A percentile compares a stretch with the other conserved stretches of the same genome.
phyloP scores from a whole-genome alignment of 805 yeast species.

The Komagataella pastoris region DNA sequence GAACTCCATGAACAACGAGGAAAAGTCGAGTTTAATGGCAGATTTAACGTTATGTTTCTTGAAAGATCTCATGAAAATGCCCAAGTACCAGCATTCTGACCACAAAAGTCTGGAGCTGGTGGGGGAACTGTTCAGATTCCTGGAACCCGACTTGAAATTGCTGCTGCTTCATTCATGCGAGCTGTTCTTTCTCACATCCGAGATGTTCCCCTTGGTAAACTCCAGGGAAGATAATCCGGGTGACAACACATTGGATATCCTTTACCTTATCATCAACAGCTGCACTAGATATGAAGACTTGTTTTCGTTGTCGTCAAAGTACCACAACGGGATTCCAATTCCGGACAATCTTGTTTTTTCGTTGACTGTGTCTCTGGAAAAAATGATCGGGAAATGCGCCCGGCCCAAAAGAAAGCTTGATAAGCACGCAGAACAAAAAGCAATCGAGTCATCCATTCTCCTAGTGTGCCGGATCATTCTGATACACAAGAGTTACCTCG shows the following conservation, averaged over 20 bases:
- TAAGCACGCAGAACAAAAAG: conserved; percentile 3
- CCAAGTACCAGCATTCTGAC: conserved; percentile 1
- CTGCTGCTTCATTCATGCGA: conserved; percentile 23
- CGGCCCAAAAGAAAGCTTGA: conserved; percentile 6
- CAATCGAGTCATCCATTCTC: conserved; percentile 22
- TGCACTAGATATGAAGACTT: conserved; percentile 22
- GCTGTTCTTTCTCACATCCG: conserved; percentile 25
- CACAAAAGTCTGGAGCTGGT: conserved; percentile 10
- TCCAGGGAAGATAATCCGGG: conserved; percentile 5
- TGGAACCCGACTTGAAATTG: conserved; percentile 18
- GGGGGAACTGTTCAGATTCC: conserved; percentile 25
- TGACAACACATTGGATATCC: conserved; percentile 20
- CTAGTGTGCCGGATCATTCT: conserved; percentile 41
- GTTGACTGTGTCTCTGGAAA: conserved; percentile 24
- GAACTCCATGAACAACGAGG: conserved; percentile 2
- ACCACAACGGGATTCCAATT: conserved; percentile 8
- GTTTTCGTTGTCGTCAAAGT: not conserved
- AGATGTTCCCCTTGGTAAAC: conserved; percentile 20
- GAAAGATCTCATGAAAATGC: not conserved
- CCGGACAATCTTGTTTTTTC: conserved; percentile 27
- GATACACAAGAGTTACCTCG: conserved; percentile 39
- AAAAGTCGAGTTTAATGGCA: conserved; percentile 1
- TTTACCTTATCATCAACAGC: conserved; percentile 31
- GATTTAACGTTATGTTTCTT: conserved; percentile 3
- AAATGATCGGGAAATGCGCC: conserved; percentile 11